Evolutionary conservation across 176 grass and related monocot species (phyloP).

Genomic region (Musa itinerans): DNA sequence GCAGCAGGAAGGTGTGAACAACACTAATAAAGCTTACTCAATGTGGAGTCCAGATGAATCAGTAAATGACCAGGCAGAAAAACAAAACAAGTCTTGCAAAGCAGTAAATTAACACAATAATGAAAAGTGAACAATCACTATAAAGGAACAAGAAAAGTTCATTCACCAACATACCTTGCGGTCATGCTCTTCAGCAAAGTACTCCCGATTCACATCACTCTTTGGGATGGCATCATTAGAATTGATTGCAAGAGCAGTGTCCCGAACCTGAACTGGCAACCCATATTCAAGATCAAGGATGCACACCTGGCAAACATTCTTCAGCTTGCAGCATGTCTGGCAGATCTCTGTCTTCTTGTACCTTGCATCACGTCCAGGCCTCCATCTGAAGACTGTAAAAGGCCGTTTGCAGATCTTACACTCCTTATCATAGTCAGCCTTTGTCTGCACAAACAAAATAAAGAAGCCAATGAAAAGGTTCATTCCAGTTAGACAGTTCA

Average conservation of each 20-base stretch:
- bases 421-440: slow-evolving; percentile 86
- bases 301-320: slow-evolving; percentile 96
- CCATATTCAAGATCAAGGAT: slow-evolving; percentile 95
- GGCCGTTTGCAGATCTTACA: slow-evolving; percentile 90
- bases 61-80: background rate
- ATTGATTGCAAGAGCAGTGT: slow-evolving; percentile 76
- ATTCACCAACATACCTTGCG: slow-evolving; percentile 51
- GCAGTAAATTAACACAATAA: background rate
- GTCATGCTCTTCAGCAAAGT: slow-evolving; percentile 97
- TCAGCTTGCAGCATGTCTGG: slow-evolving; percentile 86
- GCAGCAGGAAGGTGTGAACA: background rate
- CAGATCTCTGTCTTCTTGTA: slow-evolving; percentile 98
- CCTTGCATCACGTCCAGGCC: slow-evolving; percentile 84
- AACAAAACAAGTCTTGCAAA: background rate
- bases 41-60: background rate
- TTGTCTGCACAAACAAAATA: slow-evolving; percentile 43
- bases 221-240: slow-evolving; percentile 86
- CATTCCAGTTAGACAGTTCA: background rate
- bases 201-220: slow-evolving; percentile 92
- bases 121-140: slow-evolving; percentile 2
- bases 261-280: slow-evolving; percentile 80
- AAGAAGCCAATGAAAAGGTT: slow-evolving; percentile 5
- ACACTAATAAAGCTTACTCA: background rate
- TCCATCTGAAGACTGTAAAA: slow-evolving; percentile 92
- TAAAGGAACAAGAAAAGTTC: background rate